Evolutionary conservation across 805 yeast genomes (phyloP).

Genomic region (Candida maris): DNA sequence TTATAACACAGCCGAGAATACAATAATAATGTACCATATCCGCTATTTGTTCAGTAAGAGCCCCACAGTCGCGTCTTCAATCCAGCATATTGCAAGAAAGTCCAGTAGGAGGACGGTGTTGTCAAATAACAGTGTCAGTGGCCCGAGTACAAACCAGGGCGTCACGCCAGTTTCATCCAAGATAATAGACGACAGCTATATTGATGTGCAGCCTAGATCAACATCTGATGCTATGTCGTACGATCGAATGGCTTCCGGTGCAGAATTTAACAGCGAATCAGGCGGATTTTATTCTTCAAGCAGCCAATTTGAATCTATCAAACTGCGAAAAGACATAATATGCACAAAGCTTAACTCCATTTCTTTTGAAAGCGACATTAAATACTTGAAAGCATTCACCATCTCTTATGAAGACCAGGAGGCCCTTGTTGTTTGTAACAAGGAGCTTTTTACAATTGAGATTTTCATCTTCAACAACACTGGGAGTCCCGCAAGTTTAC

Average conservation of each 20-base stretch:
- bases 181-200: slow-evolving; percentile 32
- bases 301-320: slow-evolving; percentile 28
- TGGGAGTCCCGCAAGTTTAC: slow-evolving; percentile 26
- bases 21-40: slow-evolving; percentile 53
- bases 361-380: slow-evolving; percentile 31
- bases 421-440: slow-evolving; percentile 54
- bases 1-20: slow-evolving; percentile 42
- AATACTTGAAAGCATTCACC: slow-evolving; percentile 34
- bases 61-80: slow-evolving; percentile 14
- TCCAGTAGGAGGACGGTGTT: slow-evolving; percentile 25
- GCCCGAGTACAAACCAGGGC: slow-evolving; percentile 12
- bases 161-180: slow-evolving; percentile 42
- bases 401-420: slow-evolving; percentile 53
- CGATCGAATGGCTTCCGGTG: slow-evolving; percentile 44
- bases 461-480: slow-evolving; percentile 47
- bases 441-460: slow-evolving; percentile 38
- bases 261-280: slow-evolving; percentile 28
- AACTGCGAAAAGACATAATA: slow-evolving; percentile 63
- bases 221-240: slow-evolving; percentile 39
- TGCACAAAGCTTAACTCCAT: slow-evolving; percentile 54
- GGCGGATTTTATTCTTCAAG: slow-evolving; percentile 20
- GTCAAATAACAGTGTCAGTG: slow-evolving; percentile 7
- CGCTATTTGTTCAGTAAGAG: slow-evolving; percentile 35
- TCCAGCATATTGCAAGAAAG: slow-evolving; percentile 18
- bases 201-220: slow-evolving; percentile 29